Conservation (phyloP, 768 basidiomycete species). For the Trametes meyenii region DNA sequence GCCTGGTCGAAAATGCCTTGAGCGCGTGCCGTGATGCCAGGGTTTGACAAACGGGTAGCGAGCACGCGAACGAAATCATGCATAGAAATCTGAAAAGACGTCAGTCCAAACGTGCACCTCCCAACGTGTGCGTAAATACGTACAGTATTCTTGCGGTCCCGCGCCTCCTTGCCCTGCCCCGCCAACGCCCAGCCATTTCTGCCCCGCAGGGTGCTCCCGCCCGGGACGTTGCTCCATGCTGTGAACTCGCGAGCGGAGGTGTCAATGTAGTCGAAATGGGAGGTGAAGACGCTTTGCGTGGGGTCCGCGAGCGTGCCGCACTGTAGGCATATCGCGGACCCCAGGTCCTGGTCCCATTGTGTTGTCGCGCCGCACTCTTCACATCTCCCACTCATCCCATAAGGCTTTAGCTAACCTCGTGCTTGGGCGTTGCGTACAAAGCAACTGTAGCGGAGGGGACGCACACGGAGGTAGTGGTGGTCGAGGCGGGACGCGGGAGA, state of each 20-base stretch:
- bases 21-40: slow-evolving; percentile 68
- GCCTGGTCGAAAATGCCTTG: slow-evolving; percentile 69
- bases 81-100: slow-evolving; percentile 55
- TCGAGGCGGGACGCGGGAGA: background rate
- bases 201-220: slow-evolving; percentile 45
- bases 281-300: slow-evolving; percentile 59
- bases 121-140: slow-evolving; percentile 19
- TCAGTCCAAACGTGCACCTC: no score
- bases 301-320: slow-evolving; percentile 75
- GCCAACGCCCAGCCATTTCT: slow-evolving; percentile 61
- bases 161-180: slow-evolving; percentile 66
- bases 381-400: slow-evolving; percentile 43
- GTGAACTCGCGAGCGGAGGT: slow-evolving; percentile 36
- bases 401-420: slow-evolving; percentile 6
- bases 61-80: slow-evolving; percentile 63
- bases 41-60: slow-evolving; percentile 56
- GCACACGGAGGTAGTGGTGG: slow-evolving; percentile 8
- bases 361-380: slow-evolving; percentile 55
- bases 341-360: slow-evolving; percentile 58
- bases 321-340: slow-evolving; percentile 64
- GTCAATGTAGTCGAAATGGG: slow-evolving; percentile 43
- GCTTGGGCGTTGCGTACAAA: background rate
- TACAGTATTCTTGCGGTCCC: slow-evolving; percentile 67
- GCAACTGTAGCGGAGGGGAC: background rate
- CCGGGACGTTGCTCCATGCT: slow-evolving; percentile 31